A percentile compares a stretch with the other conserved stretches of the same genome.
phyloP scores from a whole-genome alignment of 2,329 filamentous ascomycete genomes.

The Aspergillus awamori region DNA sequence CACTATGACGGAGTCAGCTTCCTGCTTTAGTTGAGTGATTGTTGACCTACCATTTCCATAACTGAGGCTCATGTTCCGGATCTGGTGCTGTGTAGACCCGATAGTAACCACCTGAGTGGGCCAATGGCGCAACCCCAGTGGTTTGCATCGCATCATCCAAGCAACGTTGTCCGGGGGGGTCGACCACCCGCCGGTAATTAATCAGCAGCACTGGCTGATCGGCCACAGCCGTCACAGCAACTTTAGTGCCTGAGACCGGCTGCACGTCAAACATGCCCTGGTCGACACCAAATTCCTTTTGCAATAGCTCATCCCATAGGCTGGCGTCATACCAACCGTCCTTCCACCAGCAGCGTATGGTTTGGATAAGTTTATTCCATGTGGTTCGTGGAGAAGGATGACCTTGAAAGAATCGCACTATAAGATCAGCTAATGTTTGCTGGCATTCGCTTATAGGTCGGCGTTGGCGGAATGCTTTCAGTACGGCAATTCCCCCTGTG shows the following conservation, averaged over 20 bases:
- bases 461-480: neutral
- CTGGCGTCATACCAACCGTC: slow-evolving; percentile 1
- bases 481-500: neutral
- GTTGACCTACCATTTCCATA: slow-evolving; percentile 4
- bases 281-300: neutral
- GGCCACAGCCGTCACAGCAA: neutral
- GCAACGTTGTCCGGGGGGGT: no score
- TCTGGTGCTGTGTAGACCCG: neutral
- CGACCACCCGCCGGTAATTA: neutral
- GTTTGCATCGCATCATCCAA: no score
- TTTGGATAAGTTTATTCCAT: neutral
- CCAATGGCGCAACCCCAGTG: no score
- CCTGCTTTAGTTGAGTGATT: neutral
- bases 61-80: neutral
- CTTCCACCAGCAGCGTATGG: neutral
- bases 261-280: neutral
- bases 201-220: neutral
- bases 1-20: neutral
- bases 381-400: neutral
- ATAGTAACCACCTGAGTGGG: neutral
- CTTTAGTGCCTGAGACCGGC: neutral
- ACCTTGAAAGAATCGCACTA: neutral
- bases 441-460: neutral
- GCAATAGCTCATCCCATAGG: neutral
- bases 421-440: neutral